Base-by-base conservation (phyloP, 768 basidiomycete species). In the Phylloporus rhodoxanthus region DNA sequence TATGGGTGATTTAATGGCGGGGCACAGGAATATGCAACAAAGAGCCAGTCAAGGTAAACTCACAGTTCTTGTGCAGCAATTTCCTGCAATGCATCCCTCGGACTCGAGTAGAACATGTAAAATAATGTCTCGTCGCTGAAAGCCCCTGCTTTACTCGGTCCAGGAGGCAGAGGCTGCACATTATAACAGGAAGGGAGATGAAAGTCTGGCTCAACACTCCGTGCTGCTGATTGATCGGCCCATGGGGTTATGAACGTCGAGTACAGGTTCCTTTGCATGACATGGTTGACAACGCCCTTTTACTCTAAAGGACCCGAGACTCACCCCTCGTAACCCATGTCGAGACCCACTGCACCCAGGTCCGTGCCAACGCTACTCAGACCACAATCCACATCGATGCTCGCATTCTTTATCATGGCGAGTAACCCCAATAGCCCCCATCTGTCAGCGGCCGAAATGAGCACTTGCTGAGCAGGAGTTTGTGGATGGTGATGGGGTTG, bases 121-220 rank as follows among this genome's bases (percentile, higher is more conserved):
- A 98, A 96, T 23, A 98, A 72, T 14, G 94, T 96, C 70, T 98
- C 94, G 67, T 97, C 94, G 68, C 86, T 87, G 70, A 98, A 95
- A 43, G 84, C 81, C 1, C 79, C 77, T 15, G 84, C 87, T 71
- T 92, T 93, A 55, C 64, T 75, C 45, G 87, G 85, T 4, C 87
- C 87, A 32, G 89, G 87, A 40, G 91, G 83, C 32, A 86, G 84
- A 29, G 94, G 84, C 58, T 89, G 85, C 42, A 96, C 93, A 68
- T 85, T 92, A 60, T 98, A 98, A 70, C 93, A 96, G 25, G 81
- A 73, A 34, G 94, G 94, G 42, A 94, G 79, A 59, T 89, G 85
- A 66, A 85, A 96, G 64, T 93, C 88, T 11, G 95, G 93, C 68
- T 98, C 93, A 52, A 95, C 84, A 50, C 81, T 79, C 62, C 83